Evolutionary conservation across 2,329 filamentous ascomycete species (phyloP).

Genomic region (Sarocladium oryzae): DNA sequence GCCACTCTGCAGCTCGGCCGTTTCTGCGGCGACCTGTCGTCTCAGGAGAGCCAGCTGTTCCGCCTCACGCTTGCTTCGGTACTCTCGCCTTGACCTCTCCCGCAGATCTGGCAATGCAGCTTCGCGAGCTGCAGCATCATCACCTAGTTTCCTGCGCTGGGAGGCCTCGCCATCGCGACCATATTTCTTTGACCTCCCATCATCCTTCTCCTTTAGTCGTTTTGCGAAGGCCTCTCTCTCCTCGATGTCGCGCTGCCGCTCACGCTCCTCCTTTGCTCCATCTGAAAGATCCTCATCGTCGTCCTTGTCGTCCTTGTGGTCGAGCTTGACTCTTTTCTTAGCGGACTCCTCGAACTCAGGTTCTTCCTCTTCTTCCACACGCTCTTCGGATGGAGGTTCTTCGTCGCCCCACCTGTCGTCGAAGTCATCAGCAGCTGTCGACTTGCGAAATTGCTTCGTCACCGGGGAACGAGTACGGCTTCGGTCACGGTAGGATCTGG

Average conservation of each 20-base stretch:
- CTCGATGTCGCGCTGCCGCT: slow-evolving; percentile 58
- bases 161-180: slow-evolving; percentile 51
- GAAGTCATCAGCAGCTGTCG: slow-evolving; percentile 45
- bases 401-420: slow-evolving; percentile 81
- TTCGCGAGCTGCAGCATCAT: slow-evolving; percentile 57
- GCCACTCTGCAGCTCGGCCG: slow-evolving; percentile 70
- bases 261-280: slow-evolving; percentile 49
- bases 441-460: slow-evolving; percentile 34
- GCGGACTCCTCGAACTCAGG: slow-evolving; percentile 62
- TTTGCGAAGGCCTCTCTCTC: slow-evolving; percentile 79
- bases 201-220: slow-evolving; percentile 65
- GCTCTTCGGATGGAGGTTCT: slow-evolving; percentile 43
- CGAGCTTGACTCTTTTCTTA: slow-evolving; percentile 62
- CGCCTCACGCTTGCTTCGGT: slow-evolving; percentile 85
- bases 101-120: slow-evolving; percentile 76
- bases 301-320: slow-evolving; percentile 41
- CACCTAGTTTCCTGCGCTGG: slow-evolving; percentile 42
- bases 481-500: slow-evolving; percentile 14
- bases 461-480: slow-evolving; percentile 28
- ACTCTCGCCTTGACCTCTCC: slow-evolving; percentile 81
- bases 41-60: slow-evolving; percentile 81
- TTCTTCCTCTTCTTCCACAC: slow-evolving; percentile 39
- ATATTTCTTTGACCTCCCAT: slow-evolving; percentile 61
- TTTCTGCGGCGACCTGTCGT: slow-evolving; percentile 86
- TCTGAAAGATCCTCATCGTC: slow-evolving; percentile 52